Conservation (phyloP, 2,329 filamentous ascomycete genomes). For the Tolypocladium tundrense region DNA sequence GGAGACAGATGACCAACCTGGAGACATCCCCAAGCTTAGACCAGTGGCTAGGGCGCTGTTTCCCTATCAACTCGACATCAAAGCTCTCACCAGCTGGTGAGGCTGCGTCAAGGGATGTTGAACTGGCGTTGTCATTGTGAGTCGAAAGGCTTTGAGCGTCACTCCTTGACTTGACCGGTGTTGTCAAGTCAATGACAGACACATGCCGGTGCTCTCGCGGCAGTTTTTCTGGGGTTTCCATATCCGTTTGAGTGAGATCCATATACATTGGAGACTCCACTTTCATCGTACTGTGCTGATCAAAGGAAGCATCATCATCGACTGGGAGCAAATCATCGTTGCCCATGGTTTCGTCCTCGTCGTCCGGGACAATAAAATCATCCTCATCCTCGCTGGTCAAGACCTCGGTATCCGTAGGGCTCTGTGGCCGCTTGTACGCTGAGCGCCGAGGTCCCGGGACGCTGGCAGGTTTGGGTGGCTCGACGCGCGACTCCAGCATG, state of each 20-base stretch:
- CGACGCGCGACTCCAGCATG: slow-evolving; percentile 29
- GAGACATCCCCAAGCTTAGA: slow-evolving; percentile 15
- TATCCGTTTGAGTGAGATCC: slow-evolving; percentile 18
- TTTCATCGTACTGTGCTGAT: slow-evolving; percentile 7
- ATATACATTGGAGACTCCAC: slow-evolving; percentile 12
- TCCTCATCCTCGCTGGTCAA: slow-evolving; percentile 40
- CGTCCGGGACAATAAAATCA: slow-evolving; percentile 37
- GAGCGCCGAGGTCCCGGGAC: slow-evolving; percentile 10
- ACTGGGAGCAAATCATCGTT: slow-evolving; percentile 7
- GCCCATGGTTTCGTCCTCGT: not conserved
- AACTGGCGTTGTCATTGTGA: not conserved
- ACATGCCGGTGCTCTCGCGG: not conserved
- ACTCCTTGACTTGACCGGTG: slow-evolving; percentile 6
- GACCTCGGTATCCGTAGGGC: slow-evolving; percentile 32
- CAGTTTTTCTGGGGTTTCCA: slow-evolving; percentile 8
- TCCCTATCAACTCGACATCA: slow-evolving; percentile 10
- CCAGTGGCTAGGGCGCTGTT: slow-evolving; percentile 11
- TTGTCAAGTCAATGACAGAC: slow-evolving; percentile 15
- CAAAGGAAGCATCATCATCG: not conserved
- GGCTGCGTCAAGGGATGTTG: not conserved
- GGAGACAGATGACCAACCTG: slow-evolving; percentile 17
- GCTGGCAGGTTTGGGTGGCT: slow-evolving; percentile 25
- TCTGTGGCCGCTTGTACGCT: not conserved
- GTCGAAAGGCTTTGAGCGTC: not conserved
- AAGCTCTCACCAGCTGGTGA: slow-evolving; percentile 2